Evolutionary conservation across 345 rosid genomes (phyloP).

Genomic region (Euphorbia peplus): DNA sequence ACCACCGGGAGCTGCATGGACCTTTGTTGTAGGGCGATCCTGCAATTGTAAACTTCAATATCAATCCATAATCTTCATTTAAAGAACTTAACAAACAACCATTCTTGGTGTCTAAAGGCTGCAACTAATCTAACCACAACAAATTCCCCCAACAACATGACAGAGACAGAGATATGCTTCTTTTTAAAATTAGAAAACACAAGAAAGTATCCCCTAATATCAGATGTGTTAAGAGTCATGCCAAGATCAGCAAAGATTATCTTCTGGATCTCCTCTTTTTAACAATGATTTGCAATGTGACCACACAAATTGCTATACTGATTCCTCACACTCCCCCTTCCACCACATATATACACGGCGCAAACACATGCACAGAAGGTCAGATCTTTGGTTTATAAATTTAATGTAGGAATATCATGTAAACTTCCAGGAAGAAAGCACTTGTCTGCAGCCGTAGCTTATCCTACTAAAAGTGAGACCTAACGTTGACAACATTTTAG

Average conservation of each 20-base stretch:
- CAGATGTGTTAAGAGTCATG: background rate
- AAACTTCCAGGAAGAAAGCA: background rate
- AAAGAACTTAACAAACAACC: background rate
- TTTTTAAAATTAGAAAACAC: background rate
- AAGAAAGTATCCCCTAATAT: too few species aligned
- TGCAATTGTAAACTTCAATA: background rate
- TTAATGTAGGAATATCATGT: background rate
- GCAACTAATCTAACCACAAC: background rate
- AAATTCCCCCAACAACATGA: slow-evolving; percentile 2
- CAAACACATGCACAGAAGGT: background rate
- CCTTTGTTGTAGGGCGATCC: slow-evolving; percentile 30
- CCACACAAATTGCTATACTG: background rate
- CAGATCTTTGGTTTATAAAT: background rate
- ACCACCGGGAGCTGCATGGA: slow-evolving; percentile 27
- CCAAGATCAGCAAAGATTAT: background rate
- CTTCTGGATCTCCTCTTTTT: background rate
- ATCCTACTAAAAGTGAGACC: background rate
- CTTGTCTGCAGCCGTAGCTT: background rate
- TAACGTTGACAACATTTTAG: background rate
- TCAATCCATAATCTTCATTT: background rate
- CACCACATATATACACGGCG: background rate
- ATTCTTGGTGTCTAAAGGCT: background rate
- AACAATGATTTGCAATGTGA: background rate
- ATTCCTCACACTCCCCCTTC: background rate
- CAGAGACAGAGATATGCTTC: background rate